Percentiles rank a stretch among this genome's conserved stretches.
Conservation (phyloP, 2,329 filamentous ascomycete species). For the Sclerotinia borealis region DNA sequence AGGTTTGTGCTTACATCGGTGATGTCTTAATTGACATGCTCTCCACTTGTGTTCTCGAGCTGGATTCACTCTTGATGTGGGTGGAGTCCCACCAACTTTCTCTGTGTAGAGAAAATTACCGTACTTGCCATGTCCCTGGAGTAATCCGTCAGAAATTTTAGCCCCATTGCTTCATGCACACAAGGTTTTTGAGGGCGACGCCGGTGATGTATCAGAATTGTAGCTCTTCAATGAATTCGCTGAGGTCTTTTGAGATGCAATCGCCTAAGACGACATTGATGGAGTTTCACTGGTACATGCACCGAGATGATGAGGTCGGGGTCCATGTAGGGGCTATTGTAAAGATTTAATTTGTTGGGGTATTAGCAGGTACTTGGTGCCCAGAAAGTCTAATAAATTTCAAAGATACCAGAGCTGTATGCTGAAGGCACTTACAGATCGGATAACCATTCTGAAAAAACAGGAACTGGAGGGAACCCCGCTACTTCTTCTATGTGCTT, state of each 20-base stretch:
- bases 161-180: constrained; percentile 58
- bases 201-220: constrained; percentile 55
- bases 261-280: constrained; percentile 38
- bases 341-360: background rate
- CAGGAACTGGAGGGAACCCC: too few species aligned
- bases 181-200: constrained; percentile 50
- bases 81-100: too few species aligned
- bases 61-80: too few species aligned
- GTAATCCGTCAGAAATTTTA: too few species aligned
- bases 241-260: constrained; percentile 28
- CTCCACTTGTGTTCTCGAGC: too few species aligned
- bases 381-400: background rate
- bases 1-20: too few species aligned
- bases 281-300: constrained; percentile 45
- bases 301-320: constrained; percentile 35
- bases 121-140: too few species aligned
- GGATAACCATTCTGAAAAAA: too few species aligned
- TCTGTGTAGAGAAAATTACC: too few species aligned
- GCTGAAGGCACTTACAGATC: background rate
- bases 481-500: too few species aligned
- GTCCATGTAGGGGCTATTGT: background rate
- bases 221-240: constrained; percentile 51
- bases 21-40: too few species aligned
- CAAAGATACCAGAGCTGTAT: background rate
- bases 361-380: background rate